These are phyloP conservation scores for Rhododendron vialii DNA, from an alignment of 148 eudicot species.

Conservation along the genomic window DNA sequence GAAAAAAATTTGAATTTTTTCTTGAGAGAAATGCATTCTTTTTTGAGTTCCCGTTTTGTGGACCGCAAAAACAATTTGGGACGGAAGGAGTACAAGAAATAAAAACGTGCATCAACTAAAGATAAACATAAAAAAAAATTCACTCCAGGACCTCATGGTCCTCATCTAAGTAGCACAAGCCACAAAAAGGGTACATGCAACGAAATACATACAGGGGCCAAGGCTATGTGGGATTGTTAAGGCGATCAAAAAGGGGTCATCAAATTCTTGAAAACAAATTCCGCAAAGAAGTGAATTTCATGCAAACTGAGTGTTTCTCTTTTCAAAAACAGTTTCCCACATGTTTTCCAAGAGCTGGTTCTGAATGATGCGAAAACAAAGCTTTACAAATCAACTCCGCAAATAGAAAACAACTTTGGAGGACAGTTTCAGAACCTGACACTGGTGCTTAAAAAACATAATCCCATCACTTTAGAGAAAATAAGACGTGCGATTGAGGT, in stretches of 20 bases:
- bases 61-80: no score
- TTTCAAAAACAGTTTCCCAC: not conserved
- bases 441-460: not conserved
- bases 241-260: not conserved
- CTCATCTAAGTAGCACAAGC: not conserved
- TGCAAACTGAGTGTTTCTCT: not conserved
- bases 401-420: not conserved
- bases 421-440: not conserved
- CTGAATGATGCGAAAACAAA: not conserved
- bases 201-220: not conserved
- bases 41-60: no score
- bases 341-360: not conserved
- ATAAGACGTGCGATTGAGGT: no score
- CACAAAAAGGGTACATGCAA: not conserved
- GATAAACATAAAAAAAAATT: not conserved
- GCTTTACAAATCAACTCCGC: not conserved
- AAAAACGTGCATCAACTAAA: not conserved
- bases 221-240: not conserved
- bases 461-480: no score
- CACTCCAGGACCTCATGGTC: not conserved
- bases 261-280: not conserved
- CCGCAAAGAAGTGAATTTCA: not conserved
- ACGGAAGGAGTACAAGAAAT: no score
- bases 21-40: no score
- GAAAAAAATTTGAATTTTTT: no score